phyloP scores from a whole-genome alignment of 192 early-diverging fungal genomes.

The Linnemannia schmuckeri region DNA sequence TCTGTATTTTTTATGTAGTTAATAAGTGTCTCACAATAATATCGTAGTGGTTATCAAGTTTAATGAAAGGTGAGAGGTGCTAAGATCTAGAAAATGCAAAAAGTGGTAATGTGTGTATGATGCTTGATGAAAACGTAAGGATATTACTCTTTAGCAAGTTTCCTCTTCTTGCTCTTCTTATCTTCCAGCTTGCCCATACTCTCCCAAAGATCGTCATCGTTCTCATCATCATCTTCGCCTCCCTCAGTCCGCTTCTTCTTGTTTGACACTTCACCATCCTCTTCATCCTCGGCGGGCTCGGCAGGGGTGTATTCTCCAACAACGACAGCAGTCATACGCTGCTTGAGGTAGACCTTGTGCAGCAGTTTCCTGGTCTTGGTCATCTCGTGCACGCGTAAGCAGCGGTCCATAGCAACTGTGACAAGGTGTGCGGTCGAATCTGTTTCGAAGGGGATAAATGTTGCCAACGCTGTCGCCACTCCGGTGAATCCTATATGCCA shows the following conservation, averaged over 20 bases:
- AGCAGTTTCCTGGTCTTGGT: constrained; percentile 60
- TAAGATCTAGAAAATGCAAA: not conserved
- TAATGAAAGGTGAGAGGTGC: not conserved
- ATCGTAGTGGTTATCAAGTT: not conserved
- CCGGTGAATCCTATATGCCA: constrained; percentile 61
- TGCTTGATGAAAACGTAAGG: not conserved
- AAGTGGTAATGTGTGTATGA: not conserved
- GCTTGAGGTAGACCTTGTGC: constrained; percentile 84
- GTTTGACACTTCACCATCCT: constrained; percentile 11
- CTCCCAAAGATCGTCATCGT: constrained; percentile 55
- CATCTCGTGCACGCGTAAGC: constrained; percentile 81
- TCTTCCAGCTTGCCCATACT: constrained; percentile 53
- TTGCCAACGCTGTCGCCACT: constrained; percentile 60
- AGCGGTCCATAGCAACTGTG: constrained; percentile 81
- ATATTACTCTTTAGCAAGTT: constrained; percentile 20
- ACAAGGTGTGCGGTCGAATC: constrained; percentile 58
- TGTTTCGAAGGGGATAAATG: constrained; percentile 42
- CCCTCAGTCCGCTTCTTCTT: constrained; percentile 15
- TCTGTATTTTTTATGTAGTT: not conserved
- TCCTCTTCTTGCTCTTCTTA: constrained; percentile 50
- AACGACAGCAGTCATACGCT: constrained; percentile 73
- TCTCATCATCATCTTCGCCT: constrained; percentile 10
- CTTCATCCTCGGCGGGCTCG: constrained; percentile 35
- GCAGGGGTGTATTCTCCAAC: constrained; percentile 63
- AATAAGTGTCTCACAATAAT: not conserved